A percentile compares a stretch with the other conserved stretches of the same genome.
phyloP scores from a whole-genome alignment of 2,329 filamentous ascomycete genomes.

The Parafenestella ontariensis region DNA sequence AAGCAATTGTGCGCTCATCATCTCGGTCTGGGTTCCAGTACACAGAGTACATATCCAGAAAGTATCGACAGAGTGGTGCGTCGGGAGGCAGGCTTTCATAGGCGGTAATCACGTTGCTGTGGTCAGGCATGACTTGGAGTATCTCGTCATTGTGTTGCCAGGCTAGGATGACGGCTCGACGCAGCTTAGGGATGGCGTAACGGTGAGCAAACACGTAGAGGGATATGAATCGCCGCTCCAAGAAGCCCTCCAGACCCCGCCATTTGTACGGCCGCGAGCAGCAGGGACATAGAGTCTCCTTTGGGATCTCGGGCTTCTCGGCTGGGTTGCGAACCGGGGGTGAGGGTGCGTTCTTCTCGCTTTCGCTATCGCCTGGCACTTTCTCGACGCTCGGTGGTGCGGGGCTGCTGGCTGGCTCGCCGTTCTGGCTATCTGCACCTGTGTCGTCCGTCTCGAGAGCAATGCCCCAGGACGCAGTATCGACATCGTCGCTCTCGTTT shows the following conservation, averaged over 20 bases:
- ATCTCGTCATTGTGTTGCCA: slow-evolving; percentile 49
- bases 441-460: slow-evolving; percentile 41
- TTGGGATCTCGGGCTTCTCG: slow-evolving; percentile 44
- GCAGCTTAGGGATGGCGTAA: slow-evolving; percentile 42
- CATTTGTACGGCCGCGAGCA: slow-evolving; percentile 47
- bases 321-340: slow-evolving; percentile 38
- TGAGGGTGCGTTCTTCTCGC: slow-evolving; percentile 27
- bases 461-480: slow-evolving; percentile 45
- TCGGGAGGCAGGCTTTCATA: slow-evolving; percentile 41
- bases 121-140: slow-evolving; percentile 46
- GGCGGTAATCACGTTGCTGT: slow-evolving; percentile 46
- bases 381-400: slow-evolving; percentile 35
- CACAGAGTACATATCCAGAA: slow-evolving; percentile 47
- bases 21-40: slow-evolving; percentile 47
- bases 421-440: slow-evolving; percentile 17
- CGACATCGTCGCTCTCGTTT: slow-evolving; percentile 40
- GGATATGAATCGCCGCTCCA: slow-evolving; percentile 45
- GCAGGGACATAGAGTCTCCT: slow-evolving; percentile 46
- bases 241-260: slow-evolving; percentile 46
- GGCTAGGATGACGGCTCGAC: slow-evolving; percentile 41
- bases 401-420: slow-evolving; percentile 16
- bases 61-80: slow-evolving; percentile 42
- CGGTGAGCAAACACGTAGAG: slow-evolving; percentile 44
- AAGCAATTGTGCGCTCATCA: slow-evolving; percentile 36
- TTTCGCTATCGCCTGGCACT: slow-evolving; percentile 37